phyloP scores from a whole-genome alignment of 768 basidiomycete genomes.

The Tricholoma sp. region DNA sequence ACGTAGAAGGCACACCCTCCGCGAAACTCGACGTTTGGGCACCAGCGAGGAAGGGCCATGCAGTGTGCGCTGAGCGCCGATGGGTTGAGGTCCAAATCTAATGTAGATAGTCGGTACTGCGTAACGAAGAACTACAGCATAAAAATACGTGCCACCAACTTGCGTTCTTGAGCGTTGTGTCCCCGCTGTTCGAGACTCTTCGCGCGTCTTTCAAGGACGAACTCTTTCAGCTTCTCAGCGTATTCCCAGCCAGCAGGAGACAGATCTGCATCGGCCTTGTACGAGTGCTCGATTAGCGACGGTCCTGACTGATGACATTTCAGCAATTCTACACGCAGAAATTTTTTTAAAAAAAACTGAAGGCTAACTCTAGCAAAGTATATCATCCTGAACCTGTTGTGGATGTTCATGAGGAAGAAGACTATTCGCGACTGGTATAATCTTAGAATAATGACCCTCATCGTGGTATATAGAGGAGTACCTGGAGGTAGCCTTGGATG shows the following conservation, averaged over 20 bases:
- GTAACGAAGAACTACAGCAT: background rate
- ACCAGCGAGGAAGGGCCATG: conserved; percentile 81
- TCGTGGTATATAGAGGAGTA: conserved; percentile 21
- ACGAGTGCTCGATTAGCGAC: conserved; percentile 96
- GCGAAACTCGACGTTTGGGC: conserved; percentile 18
- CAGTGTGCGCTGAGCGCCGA: conserved; percentile 88
- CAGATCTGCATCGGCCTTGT: conserved; percentile 96
- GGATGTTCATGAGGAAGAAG: conserved; percentile 99
- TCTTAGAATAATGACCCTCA: conserved; percentile 3
- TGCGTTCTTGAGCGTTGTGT: conserved; percentile 51
- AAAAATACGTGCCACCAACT: conserved; percentile 52
- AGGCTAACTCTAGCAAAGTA: conserved; percentile 87
- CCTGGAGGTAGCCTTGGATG: conserved; percentile 86
- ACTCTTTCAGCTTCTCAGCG: conserved; percentile 82
- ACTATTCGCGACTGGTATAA: conserved; percentile 77
- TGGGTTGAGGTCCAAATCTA: conserved; percentile 98
- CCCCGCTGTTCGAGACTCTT: conserved; percentile 73
- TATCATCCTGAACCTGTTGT: conserved; percentile 88
- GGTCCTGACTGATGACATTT: conserved; percentile 77
- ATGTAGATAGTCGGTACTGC: background rate
- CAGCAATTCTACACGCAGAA: background rate
- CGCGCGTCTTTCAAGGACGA: conserved; percentile 78
- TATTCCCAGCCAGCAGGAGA: conserved; percentile 97
- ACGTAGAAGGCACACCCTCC: conserved; percentile 6
- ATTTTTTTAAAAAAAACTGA: background rate